Evolutionary conservation across 148 eudicot genomes (phyloP), one percentile per base, ranked within the genome.

Genomic region (Rhododendron henanense): DNA sequence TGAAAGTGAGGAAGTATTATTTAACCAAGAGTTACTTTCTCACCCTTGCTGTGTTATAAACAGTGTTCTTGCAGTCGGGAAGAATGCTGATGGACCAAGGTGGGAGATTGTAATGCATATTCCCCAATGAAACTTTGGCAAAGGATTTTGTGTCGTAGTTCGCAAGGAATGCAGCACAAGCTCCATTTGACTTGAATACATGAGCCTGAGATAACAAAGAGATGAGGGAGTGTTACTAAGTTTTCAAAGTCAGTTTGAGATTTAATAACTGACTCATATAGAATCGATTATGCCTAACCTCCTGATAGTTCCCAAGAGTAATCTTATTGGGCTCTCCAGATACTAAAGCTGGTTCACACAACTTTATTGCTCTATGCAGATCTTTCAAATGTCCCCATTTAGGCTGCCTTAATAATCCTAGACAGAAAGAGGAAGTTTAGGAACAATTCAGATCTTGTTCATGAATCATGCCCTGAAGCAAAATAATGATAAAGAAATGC

Each of bases 51-150:
- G 98, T 94, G 87, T 96, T 96, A 87, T 90, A 94, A 41, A 90
- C 94, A 4, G 93, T 91, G 85, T 93, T 89, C 88, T 89, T 93
- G 95, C 98, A 96, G 85, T 94, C 98, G 10, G 98, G 95, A 87
- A 96, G 95, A 86, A 96, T 96, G 93, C 98, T 96, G 73, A 96
- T 93, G 59, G 98, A 96, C 98, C 96, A 93, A 39, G 98, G 95
- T 18, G 94, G 98, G 18, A 96, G 83, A 81, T 92, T 88, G 83
- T 94, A 94, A 81, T 90, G 90, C 85, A 81, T 88, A 83, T 90
- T 83, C 28, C 85, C 86, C 79, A 93, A 96, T 3, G 88, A n/a
- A 79, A 94, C 95, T 83, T 81, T 92, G 41, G 92, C 94, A 45
- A 85, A 88, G 67, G 92, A 88, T 47, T 83, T 85, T 59, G 90